Percentiles rank a stretch among this genome's conserved stretches.
Conservation (phyloP, 352 stramenopile species). For the Pythium dissimile region DNA sequence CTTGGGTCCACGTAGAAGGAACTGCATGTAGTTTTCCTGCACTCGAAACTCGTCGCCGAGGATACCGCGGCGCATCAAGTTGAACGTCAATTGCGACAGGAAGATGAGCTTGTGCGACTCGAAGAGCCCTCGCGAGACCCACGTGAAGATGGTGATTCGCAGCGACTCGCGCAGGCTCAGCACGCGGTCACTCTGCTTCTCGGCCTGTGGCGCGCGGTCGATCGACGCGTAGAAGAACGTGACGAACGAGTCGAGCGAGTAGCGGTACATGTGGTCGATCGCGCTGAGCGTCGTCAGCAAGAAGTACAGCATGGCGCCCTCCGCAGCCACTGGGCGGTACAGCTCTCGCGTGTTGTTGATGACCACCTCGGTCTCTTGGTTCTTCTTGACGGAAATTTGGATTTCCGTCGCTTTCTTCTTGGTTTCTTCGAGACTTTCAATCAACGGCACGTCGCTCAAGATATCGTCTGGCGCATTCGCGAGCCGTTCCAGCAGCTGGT, state of each 20-base stretch:
- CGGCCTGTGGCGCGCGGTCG: slow-evolving; percentile 29
- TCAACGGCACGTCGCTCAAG: slow-evolving; percentile 87
- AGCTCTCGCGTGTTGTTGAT: slow-evolving; percentile 91
- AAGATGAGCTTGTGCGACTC: slow-evolving; percentile 92
- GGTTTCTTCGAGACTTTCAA: slow-evolving; percentile 90
- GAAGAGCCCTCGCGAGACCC: slow-evolving; percentile 89
- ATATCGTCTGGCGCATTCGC: slow-evolving; percentile 92
- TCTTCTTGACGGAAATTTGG: slow-evolving; percentile 68
- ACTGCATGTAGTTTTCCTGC: slow-evolving; percentile 95
- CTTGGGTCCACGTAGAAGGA: slow-evolving; percentile 71
- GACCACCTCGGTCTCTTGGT: slow-evolving; percentile 84
- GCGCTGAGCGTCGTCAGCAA: slow-evolving; percentile 86
- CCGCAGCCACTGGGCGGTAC: slow-evolving; percentile 84
- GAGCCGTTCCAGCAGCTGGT: slow-evolving; percentile 85
- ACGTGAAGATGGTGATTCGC: slow-evolving; percentile 86
- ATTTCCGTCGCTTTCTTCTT: slow-evolving; percentile 91
- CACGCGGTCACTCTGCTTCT: not conserved
- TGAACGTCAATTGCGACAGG: slow-evolving; percentile 82
- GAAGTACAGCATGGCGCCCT: slow-evolving; percentile 92
- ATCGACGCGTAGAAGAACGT: slow-evolving; percentile 86
- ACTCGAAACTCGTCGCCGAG: slow-evolving; percentile 92
- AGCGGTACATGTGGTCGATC: slow-evolving; percentile 93
- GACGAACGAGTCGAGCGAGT: slow-evolving; percentile 90
- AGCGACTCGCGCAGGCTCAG: slow-evolving; percentile 59
- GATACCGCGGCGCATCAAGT: slow-evolving; percentile 72